phyloP scores from a whole-genome alignment of 1,284 basidiomycete species.

The Boletus albobrunnescens region DNA sequence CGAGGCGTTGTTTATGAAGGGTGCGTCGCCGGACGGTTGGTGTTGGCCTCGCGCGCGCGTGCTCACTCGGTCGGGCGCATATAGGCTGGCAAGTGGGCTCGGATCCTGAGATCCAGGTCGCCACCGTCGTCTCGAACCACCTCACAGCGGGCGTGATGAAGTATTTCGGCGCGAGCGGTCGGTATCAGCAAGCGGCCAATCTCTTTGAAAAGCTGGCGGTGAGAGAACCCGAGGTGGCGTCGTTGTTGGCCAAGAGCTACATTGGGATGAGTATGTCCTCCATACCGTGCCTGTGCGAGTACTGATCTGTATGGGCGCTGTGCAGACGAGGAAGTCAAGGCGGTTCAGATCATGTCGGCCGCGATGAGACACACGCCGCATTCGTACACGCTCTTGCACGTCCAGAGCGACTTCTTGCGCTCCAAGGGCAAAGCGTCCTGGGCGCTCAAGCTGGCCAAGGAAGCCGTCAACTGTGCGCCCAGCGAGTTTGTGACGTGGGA shows the following conservation, averaged over 20 bases:
- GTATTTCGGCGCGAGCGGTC: constrained; percentile 91
- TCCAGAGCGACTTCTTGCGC: constrained; percentile 90
- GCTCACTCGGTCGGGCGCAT: background rate
- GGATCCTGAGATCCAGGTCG: constrained; percentile 97
- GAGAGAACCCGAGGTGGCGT: constrained; percentile 86
- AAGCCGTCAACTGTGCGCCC: constrained; percentile 96
- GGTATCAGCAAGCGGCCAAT: constrained; percentile 88
- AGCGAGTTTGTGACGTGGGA: constrained; percentile 99
- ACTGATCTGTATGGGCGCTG: constrained; percentile 1
- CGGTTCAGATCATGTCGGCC: constrained; percentile 87
- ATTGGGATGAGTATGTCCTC: constrained; percentile 89
- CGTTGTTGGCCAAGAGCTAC: constrained; percentile 85
- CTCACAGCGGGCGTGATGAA: constrained; percentile 93
- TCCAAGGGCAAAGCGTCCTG: constrained; percentile 82
- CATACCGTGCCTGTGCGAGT: background rate
- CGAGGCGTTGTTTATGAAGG: constrained; percentile 88
- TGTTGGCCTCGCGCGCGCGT: too few relatives aligned
- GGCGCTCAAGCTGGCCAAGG: constrained; percentile 88
- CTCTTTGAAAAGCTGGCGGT: constrained; percentile 89
- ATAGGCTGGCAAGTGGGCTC: constrained; percentile 97
- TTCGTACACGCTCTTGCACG: constrained; percentile 91
- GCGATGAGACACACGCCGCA: constrained; percentile 86
- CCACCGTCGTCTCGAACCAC: constrained; percentile 96
- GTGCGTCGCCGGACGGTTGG: too few relatives aligned
- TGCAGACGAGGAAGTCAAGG: constrained; percentile 95